Base-by-base conservation (phyloP, 352 stramenopile genomes). In the Pythium graminicola region DNA sequence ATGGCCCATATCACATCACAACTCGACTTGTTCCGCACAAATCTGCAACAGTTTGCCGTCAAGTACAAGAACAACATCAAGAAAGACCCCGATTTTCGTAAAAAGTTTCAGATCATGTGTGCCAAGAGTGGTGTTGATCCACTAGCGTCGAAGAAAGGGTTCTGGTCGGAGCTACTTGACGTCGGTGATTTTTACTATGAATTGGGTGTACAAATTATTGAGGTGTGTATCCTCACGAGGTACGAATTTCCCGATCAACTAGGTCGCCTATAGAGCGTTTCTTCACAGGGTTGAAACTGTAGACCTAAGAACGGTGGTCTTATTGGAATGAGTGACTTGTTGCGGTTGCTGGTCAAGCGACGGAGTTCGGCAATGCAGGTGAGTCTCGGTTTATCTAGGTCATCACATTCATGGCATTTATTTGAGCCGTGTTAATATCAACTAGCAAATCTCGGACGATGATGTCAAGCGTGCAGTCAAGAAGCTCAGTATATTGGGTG, bases 121-220 rank as follows among this genome's bases (percentile, higher is more conserved):
- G 73, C 73, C 40, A 96, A 93, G 50, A 96, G 98, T 52, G 95
- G 96, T 17, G 93, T 99, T 9, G 97, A 99, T 70, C 96, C 97
- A 2, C 73, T 99, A 7, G 88, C 92, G 1, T 98, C 92, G 4
- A 96, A 97, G 68, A 99, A 99, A 62, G 93, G 90, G 2, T 99
- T 99, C 62, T 99, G 97, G 97, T 95, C 85, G 13, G 86, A 97
- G 64, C 61, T 98, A 17, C 78, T 99, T 10, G 96, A 97, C 20
- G 93, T 99, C 36, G 96, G 96, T 10, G 95, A 99, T 54, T 99
- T 99, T 66, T 99, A 99, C 77, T 99, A 98, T 70, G 96, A 99
- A 64, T 72, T 99, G n/a, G 89, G 92, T 5, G 93, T 99, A 22
- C 97, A 99, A 69, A 98, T 99, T 57, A 97, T 98, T 31, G 95